Base-by-base conservation (phyloP, 1,284 basidiomycete species). In the Ustilago loliicola region DNA sequence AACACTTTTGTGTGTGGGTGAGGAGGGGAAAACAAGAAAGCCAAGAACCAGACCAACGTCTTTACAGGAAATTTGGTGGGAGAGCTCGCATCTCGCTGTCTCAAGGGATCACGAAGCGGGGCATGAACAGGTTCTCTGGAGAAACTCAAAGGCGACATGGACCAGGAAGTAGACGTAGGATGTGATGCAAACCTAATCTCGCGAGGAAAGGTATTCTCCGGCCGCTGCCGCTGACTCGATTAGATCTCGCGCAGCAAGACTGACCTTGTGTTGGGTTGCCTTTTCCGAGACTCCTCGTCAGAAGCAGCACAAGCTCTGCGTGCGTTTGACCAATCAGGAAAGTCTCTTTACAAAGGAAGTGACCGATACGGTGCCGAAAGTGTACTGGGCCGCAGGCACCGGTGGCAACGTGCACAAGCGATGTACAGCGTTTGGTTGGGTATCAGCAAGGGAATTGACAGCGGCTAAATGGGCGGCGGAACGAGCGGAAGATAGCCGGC, bases 341-440 rank as follows among this genome's bases (percentile, higher is more conserved):
- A 21, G 30, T 23, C 19, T n/a, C 19, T 29, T 42, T 69, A n/a
- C 27, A 56, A 61, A 55, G 4, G 8, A 34, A 15, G 2, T 42
- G 61, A 29, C 45, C 42, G 64, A 48, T 9, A 0, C 34, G 5
- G 36, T 29, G 53, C 47, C 36, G 38, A 42, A 25, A 52, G 34
- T n/a, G 9, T 6, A 47, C 25, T 15, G 17, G 21, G 29, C 42
- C 51, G 61, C 52, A 56, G 61, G 53, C 19, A 61, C 45, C 1
- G 29, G 45, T 47, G 61, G 53, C 67, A 70, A 70, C 67, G 67
- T 69, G 67, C 45, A 25, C 57, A 42, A 38, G 17, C 50, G 15
- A 8, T 30, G 10, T 23, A 3, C 9, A 19, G 19, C 1, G 10
- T 9, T 38, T 9, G 2, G 21, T 23, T 10, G 21, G 32, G 36